Evolutionary conservation across 2,329 filamentous ascomycete species (phyloP).

Genomic region (Grosmannia huntii): DNA sequence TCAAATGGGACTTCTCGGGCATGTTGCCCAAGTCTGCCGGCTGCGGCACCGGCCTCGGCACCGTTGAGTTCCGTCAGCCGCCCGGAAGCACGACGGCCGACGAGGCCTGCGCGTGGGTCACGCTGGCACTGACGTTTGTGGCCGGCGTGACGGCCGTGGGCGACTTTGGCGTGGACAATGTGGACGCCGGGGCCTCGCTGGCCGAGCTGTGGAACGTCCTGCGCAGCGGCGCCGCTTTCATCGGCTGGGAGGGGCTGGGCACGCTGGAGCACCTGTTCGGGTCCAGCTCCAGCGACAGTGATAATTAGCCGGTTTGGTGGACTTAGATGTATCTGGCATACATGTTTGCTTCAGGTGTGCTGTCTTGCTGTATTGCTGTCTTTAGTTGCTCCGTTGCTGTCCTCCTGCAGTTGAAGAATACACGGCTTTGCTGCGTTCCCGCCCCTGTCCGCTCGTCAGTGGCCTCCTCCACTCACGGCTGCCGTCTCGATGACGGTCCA

Average conservation of each 20-base stretch:
- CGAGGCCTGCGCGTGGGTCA: conserved; percentile 20
- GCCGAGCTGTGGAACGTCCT: conserved; percentile 17
- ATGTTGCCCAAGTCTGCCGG: conserved; percentile 11
- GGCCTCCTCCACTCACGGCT: neutral
- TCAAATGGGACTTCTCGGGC: conserved; percentile 26
- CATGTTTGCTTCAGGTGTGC: neutral
- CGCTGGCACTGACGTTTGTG: conserved; percentile 21
- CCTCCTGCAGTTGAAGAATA: neutral
- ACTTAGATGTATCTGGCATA: neutral
- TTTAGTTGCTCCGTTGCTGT: neutral
- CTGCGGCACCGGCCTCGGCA: conserved; percentile 13
- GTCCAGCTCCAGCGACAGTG: conserved; percentile 2
- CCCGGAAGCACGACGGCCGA: conserved; percentile 18
- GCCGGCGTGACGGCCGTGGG: conserved; percentile 16
- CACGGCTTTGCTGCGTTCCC: neutral
- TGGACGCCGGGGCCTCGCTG: conserved; percentile 9
- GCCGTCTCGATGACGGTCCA: conserved; percentile 3
- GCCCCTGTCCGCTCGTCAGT: neutral
- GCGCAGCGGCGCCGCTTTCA: conserved; percentile 10
- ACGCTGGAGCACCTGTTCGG: conserved; percentile 17
- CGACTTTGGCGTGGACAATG: neutral
- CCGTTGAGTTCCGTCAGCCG: conserved; percentile 25
- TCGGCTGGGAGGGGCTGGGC: conserved; percentile 17
- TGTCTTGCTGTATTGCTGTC: neutral
- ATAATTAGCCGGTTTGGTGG: neutral